These are phyloP conservation scores for Vigna radiata DNA, from an alignment of 306 rosid species.

Conservation along the genomic window DNA sequence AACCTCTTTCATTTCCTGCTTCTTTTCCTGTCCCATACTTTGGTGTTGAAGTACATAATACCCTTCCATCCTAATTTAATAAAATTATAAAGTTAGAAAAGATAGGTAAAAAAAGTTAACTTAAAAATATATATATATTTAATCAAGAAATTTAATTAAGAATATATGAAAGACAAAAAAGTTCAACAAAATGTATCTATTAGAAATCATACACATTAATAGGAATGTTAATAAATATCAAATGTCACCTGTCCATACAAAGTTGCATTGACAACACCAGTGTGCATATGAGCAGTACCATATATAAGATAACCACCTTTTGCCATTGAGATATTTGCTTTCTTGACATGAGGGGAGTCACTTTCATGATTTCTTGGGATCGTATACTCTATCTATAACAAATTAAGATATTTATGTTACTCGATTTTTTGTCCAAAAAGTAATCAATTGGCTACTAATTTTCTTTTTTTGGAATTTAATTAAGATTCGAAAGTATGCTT, in stretches of 20 bases:
- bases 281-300: not conserved
- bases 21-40: not conserved
- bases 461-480: no score
- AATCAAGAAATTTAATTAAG: not conserved
- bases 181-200: no score
- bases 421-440: no score
- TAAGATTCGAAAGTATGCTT: no score
- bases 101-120: no score
- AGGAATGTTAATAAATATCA: not conserved
- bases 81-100: not conserved
- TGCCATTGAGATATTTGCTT: not conserved
- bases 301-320: not conserved
- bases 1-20: not conserved
- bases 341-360: not conserved
- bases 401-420: no score
- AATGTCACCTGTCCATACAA: not conserved
- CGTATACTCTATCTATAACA: not conserved
- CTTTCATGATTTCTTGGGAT: not conserved
- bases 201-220: no score
- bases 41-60: not conserved
- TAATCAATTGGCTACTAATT: no score
- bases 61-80: constrained; percentile 17
- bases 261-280: not conserved
- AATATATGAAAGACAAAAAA: no score
- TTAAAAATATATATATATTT: no score